phyloP scores from a whole-genome alignment of 306 rosid species.

The Inga leiocalycina region DNA sequence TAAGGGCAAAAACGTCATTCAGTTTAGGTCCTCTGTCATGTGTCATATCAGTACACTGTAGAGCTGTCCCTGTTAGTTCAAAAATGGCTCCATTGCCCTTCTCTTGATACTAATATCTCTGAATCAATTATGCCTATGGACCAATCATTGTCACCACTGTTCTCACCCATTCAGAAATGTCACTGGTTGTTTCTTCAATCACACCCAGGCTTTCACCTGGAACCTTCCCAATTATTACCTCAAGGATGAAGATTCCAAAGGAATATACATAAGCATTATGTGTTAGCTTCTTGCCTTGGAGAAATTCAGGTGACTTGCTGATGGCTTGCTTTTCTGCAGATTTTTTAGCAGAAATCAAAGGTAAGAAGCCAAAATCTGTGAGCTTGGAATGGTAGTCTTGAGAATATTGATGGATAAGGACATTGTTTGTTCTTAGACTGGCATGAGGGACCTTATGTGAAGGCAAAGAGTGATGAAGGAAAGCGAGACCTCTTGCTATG shows the following conservation, averaged over 20 bases:
- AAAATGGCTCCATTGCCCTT: too few relatives aligned
- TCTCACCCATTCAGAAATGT: constrained; percentile 75
- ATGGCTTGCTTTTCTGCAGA: constrained; percentile 44
- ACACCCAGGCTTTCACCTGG: constrained; percentile 54
- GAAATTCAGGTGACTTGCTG: constrained; percentile 58
- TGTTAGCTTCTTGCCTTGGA: constrained; percentile 60
- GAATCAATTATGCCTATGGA: constrained; percentile 68
- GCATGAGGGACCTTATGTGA: too few relatives aligned
- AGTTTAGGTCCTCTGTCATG: too few relatives aligned
- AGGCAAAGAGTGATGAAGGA: too few relatives aligned
- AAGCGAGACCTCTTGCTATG: too few relatives aligned
- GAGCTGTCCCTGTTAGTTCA: too few relatives aligned
- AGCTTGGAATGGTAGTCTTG: too few relatives aligned
- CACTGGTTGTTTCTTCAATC: constrained; percentile 41
- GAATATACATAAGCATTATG: constrained; percentile 63
- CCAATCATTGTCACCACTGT: constrained; percentile 71
- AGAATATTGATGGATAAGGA: too few relatives aligned
- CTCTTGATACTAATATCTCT: constrained; percentile 44
- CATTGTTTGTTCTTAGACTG: too few relatives aligned
- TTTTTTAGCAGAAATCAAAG: constrained; percentile 40
- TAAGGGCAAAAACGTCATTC: too few relatives aligned
- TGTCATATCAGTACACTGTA: not conserved
- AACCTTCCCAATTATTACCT: constrained; percentile 68
- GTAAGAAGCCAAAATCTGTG: not conserved
- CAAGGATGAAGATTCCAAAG: constrained; percentile 67